These are phyloP conservation scores for Botrytis cinerea DNA, from an alignment of 2,329 filamentous ascomycete species.

Conservation along the genomic window DNA sequence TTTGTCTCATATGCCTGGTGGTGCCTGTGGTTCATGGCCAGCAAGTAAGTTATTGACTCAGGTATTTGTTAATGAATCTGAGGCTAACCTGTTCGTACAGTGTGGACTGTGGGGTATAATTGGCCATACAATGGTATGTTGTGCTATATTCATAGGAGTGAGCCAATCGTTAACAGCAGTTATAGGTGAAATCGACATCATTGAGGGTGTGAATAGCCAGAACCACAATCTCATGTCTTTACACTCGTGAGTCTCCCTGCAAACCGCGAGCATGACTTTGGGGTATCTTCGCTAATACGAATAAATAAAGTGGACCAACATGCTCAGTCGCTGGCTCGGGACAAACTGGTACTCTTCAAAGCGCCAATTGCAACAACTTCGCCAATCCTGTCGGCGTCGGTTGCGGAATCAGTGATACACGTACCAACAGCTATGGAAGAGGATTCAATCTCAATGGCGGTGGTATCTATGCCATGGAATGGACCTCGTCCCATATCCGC, in stretches of 20 bases:
- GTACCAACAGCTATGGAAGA: slow-evolving; percentile 52
- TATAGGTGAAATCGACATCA: slow-evolving; percentile 18
- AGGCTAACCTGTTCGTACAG: background rate
- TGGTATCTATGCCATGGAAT: slow-evolving; percentile 68
- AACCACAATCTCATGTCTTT: slow-evolving; percentile 15
- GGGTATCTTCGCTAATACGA: background rate
- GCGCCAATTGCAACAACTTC: slow-evolving; percentile 18
- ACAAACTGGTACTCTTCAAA: slow-evolving; percentile 10
- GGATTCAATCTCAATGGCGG: slow-evolving; percentile 65
- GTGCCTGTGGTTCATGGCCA: slow-evolving; percentile 73
- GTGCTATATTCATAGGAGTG: background rate
- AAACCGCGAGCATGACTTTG: fast-evolving
- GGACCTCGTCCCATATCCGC: slow-evolving; percentile 65
- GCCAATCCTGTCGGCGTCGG: slow-evolving; percentile 13
- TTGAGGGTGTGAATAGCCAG: slow-evolving; percentile 14
- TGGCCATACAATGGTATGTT: slow-evolving; percentile 26
- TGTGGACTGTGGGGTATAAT: slow-evolving; percentile 20
- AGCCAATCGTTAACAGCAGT: background rate
- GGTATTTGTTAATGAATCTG: slow-evolving; percentile 41
- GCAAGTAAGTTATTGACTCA: slow-evolving; percentile 69
- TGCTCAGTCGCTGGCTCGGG: background rate
- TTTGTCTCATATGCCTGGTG: slow-evolving; percentile 63
- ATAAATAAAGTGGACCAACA: background rate
- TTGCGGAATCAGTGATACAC: slow-evolving; percentile 30
- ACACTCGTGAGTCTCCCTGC: slow-evolving; percentile 7